These are phyloP conservation scores for Lactarius trivialis DNA, from an alignment of 768 basidiomycete species.

Conservation along the genomic window DNA sequence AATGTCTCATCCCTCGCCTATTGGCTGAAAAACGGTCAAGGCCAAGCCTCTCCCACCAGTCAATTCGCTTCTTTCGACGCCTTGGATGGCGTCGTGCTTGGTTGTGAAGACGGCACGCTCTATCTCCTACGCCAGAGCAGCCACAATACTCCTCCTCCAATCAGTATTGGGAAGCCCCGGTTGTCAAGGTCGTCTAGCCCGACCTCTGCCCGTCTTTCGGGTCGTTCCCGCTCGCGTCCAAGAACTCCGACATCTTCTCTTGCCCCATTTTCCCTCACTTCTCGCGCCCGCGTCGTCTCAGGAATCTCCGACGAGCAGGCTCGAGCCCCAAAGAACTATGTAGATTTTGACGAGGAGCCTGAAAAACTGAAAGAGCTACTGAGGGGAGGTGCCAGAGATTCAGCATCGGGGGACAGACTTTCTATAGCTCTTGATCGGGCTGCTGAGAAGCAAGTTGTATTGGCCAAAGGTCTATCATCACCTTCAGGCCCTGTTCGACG, in stretches of 20 bases:
- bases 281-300: slow-evolving; percentile 61
- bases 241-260: slow-evolving; percentile 22
- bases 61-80: slow-evolving; percentile 11
- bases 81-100: slow-evolving; percentile 28
- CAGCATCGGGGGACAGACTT: slow-evolving; percentile 30
- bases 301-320: slow-evolving; percentile 62
- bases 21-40: background rate
- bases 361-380: slow-evolving; percentile 70
- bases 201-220: slow-evolving; percentile 3
- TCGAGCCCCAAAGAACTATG: slow-evolving; percentile 71
- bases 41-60: background rate
- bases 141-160: background rate
- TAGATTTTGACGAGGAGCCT: slow-evolving; percentile 78
- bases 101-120: slow-evolving; percentile 35
- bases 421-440: slow-evolving; percentile 30
- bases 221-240: slow-evolving; percentile 18
- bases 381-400: slow-evolving; percentile 42
- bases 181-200: slow-evolving; percentile 9
- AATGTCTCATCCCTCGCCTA: slow-evolving; percentile 6
- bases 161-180: slow-evolving; percentile 12
- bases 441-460: slow-evolving; percentile 24
- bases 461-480: slow-evolving; percentile 9
- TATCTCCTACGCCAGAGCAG: slow-evolving; percentile 28
- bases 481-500: slow-evolving; percentile 25
- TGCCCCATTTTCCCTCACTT: slow-evolving; percentile 47